Base-by-base conservation (phyloP, 192 early-diverging fungal species). In the Allomyces macrogynus region DNA sequence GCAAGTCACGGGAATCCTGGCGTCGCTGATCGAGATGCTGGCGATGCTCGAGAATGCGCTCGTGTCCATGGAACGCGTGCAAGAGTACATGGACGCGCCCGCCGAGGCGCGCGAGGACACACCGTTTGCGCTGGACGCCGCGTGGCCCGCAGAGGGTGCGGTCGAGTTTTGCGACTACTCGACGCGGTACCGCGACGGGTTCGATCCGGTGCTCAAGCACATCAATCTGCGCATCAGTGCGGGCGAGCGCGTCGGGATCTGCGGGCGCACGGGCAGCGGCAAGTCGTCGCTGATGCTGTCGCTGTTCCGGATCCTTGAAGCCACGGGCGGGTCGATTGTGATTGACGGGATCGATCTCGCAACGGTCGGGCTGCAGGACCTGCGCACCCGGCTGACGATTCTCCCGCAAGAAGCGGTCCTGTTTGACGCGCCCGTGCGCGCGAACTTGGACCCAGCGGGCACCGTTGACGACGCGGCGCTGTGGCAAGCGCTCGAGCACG, bases 51-150 rank as follows among this genome's bases (percentile, higher is more conserved):
- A 82, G 60, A 81, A 78, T 40, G 40, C 68, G 61, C 79, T 84
- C 76, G 81, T 84, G 3, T 81, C 87, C 10, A 85, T 95, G 40
- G 94, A 97, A 73, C 86, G 94, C 61, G 75, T 95, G 24, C 71
- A 81, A 25, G 91, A 95, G 73, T 97, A 95, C 65, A 62, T 87
- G 66, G 65, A 73, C 4, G 73, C 93, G 60, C 90, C 91, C n/a
- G 83, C 92, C 68, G 94, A 97, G 66, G 77, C 85, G 0, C 70
- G 84, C 16, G 75, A 10, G 70, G 74, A 5, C 67, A 70, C 9
- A 66, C 74, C 57, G 73, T 74, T 61, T 82, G 80, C 60, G 75
- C 82, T 25, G 23, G 87, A 86, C 0, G 67, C 60, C 25, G 23
- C 67, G 32, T 87, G 83, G 91, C 91, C 92, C 0, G 40, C 61